Percentiles rank a stretch among this genome's conserved stretches.
These are phyloP conservation scores for Colletotrichum eremochloae DNA, from an alignment of 2,329 filamentous ascomycete genomes.

Conservation along the genomic window DNA sequence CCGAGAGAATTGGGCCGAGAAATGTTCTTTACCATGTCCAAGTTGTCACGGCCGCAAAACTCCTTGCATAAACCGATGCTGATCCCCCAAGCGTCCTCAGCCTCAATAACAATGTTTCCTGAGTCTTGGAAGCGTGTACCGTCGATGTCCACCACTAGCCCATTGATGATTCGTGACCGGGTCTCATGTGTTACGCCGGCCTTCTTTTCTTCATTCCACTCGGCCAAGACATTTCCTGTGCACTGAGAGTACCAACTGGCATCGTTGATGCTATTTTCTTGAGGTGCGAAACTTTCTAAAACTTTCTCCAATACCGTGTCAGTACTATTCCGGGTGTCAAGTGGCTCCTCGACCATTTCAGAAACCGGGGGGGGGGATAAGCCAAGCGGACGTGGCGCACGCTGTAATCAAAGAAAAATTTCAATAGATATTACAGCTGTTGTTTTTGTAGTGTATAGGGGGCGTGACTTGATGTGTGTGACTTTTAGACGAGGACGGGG, in stretches of 20 bases:
- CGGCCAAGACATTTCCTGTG: not conserved
- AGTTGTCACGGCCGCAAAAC: not conserved
- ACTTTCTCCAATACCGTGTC: not conserved
- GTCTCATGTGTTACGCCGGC: not conserved
- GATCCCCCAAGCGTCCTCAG: not conserved
- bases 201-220: not conserved
- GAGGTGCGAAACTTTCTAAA: not conserved
- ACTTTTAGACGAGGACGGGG: not conserved
- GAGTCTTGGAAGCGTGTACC: not conserved
- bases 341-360: not conserved
- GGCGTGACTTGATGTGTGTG: not conserved
- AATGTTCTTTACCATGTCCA: not conserved
- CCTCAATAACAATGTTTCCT: not conserved
- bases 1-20: too few relatives aligned
- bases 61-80: not conserved
- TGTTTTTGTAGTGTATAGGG: too few relatives aligned
- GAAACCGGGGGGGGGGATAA: too few relatives aligned
- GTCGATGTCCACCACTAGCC: not conserved
- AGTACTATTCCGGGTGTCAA: not conserved
- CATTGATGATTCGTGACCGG: not conserved
- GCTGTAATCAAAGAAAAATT: too few relatives aligned
- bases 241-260: not conserved
- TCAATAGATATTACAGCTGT: too few relatives aligned
- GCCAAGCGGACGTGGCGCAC: too few relatives aligned
- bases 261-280: not conserved